These are phyloP conservation scores for Zopfia rhizophila DNA, from an alignment of 2,329 filamentous ascomycete genomes.

Conservation along the genomic window DNA sequence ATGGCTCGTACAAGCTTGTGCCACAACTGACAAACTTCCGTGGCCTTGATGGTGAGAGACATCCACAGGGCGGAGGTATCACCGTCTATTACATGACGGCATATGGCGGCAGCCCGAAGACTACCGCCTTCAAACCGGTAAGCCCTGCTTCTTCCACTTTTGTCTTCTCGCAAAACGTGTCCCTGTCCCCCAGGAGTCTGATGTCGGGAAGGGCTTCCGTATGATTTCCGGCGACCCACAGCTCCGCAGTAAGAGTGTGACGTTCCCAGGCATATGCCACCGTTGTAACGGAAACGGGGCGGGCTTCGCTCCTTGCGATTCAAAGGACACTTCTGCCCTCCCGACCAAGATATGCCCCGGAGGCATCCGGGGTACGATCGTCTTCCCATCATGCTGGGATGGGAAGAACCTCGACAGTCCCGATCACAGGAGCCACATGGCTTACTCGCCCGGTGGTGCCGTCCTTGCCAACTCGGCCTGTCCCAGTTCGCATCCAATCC, in stretches of 20 bases:
- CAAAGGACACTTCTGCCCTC: conserved; percentile 50
- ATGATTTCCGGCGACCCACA: conserved; percentile 30
- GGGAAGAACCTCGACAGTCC: conserved; percentile 66
- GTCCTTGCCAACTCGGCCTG: conserved; percentile 23
- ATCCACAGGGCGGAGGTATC: conserved; percentile 36
- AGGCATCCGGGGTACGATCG: conserved; percentile 47
- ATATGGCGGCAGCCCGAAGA: conserved; percentile 45
- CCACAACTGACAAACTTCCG: conserved; percentile 41
- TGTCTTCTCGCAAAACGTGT: no score
- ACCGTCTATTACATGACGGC: conserved; percentile 45
- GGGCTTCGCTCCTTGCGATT: conserved; percentile 21
- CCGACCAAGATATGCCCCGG: conserved; percentile 54
- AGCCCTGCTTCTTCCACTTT: no score
- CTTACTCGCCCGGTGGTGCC: conserved; percentile 51
- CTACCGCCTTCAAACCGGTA: conserved; percentile 41
- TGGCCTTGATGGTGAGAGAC: conserved; percentile 32
- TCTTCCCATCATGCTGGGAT: conserved; percentile 45
- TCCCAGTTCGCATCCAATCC: conserved; percentile 25
- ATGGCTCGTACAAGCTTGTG: conserved; percentile 41
- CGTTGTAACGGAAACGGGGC: conserved; percentile 17
- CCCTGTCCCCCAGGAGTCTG: not conserved
- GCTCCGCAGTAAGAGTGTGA: conserved; percentile 45
- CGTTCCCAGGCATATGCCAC: conserved; percentile 53
- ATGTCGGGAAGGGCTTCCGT: conserved; percentile 24
- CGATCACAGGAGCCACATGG: conserved; percentile 72